phyloP scores from a whole-genome alignment of 805 yeast species.

The Wickerhamiella spandovensis region DNA sequence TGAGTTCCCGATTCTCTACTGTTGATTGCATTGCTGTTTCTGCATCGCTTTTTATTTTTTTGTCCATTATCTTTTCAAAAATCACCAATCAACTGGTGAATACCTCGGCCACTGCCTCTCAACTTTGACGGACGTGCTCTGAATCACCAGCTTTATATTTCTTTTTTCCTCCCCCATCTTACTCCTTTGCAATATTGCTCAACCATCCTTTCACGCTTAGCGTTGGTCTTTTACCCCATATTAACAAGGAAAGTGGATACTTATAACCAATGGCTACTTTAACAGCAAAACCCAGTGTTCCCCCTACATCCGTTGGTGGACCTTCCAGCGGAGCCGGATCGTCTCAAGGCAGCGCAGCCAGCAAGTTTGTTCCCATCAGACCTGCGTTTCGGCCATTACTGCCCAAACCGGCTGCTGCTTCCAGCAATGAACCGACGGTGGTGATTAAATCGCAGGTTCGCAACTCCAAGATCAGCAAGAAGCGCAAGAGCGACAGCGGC shows the following conservation, averaged over 20 bases:
- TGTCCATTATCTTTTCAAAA: background rate
- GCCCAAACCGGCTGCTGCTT: slow-evolving; percentile 19
- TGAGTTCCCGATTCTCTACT: background rate
- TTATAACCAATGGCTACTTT: background rate
- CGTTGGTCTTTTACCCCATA: background rate
- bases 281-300: background rate
- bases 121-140: background rate
- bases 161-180: background rate
- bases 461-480: slow-evolving; percentile 2
- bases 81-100: background rate
- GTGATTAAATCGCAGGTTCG: slow-evolving; percentile 6
- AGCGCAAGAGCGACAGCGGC: slow-evolving; percentile 4
- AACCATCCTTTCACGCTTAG: background rate
- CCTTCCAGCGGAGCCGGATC: background rate
- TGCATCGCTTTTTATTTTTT: background rate
- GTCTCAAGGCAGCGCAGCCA: slow-evolving; percentile 5
- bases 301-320: background rate
- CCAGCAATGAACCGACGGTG: slow-evolving; percentile 6
- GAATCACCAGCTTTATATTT: background rate
- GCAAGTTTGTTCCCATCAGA: slow-evolving; percentile 21
- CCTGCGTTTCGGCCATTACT: slow-evolving; percentile 26
- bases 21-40: background rate
- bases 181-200: background rate
- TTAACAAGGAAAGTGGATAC: background rate
- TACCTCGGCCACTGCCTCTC: background rate